Conservation (phyloP, 2,329 filamentous ascomycete genomes). For the Claviceps lovelessii region DNA sequence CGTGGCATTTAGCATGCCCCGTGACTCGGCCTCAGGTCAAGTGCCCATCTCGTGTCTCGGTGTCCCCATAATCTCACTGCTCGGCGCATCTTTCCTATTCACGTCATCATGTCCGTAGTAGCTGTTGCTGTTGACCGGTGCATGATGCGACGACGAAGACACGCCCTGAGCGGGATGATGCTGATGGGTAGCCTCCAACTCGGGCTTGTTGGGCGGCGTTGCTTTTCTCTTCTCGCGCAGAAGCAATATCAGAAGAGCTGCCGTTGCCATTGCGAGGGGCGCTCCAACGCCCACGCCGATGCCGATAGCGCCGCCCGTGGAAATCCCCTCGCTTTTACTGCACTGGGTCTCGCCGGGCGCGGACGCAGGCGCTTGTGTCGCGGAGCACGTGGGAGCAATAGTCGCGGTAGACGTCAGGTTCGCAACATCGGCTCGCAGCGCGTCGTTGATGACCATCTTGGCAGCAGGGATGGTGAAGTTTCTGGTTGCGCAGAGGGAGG, state of each 20-base stretch:
- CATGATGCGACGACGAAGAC: not conserved
- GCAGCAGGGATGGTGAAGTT: not conserved
- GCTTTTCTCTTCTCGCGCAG: not conserved
- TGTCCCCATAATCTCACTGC: not conserved
- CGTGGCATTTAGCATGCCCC: too few species aligned
- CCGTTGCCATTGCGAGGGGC: not conserved
- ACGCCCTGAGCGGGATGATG: not conserved
- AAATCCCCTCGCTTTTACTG: not conserved
- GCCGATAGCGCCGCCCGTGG: not conserved
- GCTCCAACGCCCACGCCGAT: not conserved
- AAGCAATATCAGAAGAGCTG: not conserved
- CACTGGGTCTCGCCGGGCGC: not conserved
- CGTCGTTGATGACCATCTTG: not conserved
- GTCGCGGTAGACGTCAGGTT: not conserved
- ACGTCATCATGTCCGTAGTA: not conserved
- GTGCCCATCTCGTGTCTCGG: not conserved
- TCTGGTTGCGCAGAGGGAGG: not conserved
- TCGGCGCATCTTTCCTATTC: not conserved
- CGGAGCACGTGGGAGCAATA: not conserved
- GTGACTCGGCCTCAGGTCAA: not conserved
- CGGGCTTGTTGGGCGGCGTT: not conserved
- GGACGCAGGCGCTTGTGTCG: not conserved
- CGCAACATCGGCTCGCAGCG: not conserved
- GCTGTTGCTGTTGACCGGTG: not conserved
- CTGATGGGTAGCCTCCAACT: not conserved